Conservation (phyloP, 805 yeast species). For the Debaryomyces prosopidis region DNA sequence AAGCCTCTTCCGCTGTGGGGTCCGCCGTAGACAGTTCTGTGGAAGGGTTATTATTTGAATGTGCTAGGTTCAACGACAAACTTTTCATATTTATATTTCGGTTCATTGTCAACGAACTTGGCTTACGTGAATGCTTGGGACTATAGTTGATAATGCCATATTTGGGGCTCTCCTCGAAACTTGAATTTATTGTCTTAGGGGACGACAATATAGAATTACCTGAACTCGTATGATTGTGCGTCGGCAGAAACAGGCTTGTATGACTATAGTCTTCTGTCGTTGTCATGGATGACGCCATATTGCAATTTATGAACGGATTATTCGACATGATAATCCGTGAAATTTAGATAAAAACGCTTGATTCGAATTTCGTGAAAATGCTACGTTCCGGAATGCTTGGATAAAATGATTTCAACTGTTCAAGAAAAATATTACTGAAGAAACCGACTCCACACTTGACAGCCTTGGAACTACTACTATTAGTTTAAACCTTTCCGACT, state of each 20-base stretch:
- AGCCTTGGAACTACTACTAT: no score
- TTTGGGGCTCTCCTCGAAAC: not conserved
- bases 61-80: constrained; percentile 30
- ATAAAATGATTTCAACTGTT: not conserved
- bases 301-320: constrained; percentile 1
- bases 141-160: constrained; percentile 32
- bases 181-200: constrained; percentile 2
- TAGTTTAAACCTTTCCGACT: no score
- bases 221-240: not conserved
- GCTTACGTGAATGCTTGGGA: constrained; percentile 37
- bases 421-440: not conserved
- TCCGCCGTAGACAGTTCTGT: constrained; percentile 8
- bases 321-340: constrained; percentile 1
- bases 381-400: no score
- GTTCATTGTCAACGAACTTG: constrained; percentile 26
- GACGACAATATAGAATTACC: not conserved
- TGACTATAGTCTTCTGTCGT: not conserved
- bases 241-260: not conserved
- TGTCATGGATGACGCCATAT: not conserved
- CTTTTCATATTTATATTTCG: constrained; percentile 36
- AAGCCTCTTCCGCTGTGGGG: constrained; percentile 6
- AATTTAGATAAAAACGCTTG: no score
- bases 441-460: no score
- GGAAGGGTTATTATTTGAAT: constrained; percentile 2
- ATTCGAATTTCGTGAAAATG: no score